Evolutionary conservation across 2,329 filamentous ascomycete species (phyloP).

Genomic region (Fusarium continuum): DNA sequence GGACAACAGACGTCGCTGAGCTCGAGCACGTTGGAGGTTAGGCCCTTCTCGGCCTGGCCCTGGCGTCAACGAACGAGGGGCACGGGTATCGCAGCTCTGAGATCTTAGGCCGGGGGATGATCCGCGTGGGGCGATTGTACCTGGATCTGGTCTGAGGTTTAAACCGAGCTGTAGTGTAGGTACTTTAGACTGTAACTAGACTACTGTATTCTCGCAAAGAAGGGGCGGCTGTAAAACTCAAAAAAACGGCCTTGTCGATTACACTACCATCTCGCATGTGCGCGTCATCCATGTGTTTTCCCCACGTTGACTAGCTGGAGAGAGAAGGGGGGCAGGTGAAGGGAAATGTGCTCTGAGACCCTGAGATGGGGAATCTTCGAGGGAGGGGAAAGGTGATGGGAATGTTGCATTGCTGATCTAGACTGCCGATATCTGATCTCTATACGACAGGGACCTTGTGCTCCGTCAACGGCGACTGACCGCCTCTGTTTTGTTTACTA

Average conservation of each 20-base stretch:
- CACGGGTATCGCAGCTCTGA: slow-evolving; percentile 15
- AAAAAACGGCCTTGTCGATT: slow-evolving; percentile 15
- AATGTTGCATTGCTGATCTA: slow-evolving; percentile 18
- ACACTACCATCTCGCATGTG: slow-evolving; percentile 35
- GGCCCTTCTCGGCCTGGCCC: background rate
- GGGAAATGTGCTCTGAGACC: background rate
- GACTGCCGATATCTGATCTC: background rate
- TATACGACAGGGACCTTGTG: background rate
- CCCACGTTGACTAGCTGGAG: slow-evolving; percentile 1
- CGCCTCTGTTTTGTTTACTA: background rate
- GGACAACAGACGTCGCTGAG: background rate
- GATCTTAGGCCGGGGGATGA: slow-evolving; percentile 6
- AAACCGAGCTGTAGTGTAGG: background rate
- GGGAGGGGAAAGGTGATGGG: background rate
- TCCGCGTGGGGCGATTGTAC: slow-evolving; percentile 25
- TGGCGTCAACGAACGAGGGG: background rate
- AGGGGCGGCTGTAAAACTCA: background rate
- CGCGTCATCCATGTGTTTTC: slow-evolving; percentile 29
- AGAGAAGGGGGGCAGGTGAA: background rate
- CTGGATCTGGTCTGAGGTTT: slow-evolving; percentile 25
- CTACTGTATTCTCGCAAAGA: slow-evolving; percentile 31
- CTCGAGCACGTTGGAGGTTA: background rate
- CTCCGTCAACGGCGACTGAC: background rate
- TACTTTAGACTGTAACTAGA: background rate
- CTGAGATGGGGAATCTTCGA: background rate